Evolutionary conservation across 2,329 filamentous ascomycete genomes (phyloP).

Genomic region (Scopulariopsis brevicaulis): DNA sequence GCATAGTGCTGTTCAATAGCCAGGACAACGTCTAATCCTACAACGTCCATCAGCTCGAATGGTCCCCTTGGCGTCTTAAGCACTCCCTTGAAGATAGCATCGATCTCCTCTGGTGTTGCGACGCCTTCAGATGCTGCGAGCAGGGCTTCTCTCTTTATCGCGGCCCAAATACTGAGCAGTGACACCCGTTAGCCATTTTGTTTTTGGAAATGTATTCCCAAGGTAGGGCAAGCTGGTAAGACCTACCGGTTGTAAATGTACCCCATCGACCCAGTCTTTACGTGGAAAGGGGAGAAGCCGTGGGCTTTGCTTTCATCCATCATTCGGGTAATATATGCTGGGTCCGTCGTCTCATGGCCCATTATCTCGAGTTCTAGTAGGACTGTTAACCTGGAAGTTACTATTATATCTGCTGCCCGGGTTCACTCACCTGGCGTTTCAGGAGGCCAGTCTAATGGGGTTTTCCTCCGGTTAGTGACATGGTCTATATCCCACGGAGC

Average conservation of each 20-base stretch:
- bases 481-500: not conserved
- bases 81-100: slow-evolving; percentile 16
- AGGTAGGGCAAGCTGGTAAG: not conserved
- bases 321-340: slow-evolving; percentile 11
- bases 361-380: slow-evolving; percentile 16
- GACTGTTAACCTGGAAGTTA: not conserved
- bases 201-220: not conserved
- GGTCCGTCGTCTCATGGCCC: slow-evolving; percentile 15
- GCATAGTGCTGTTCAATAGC: slow-evolving; percentile 20
- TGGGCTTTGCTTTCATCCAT: slow-evolving; percentile 15
- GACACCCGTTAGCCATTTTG: not conserved
- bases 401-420: not conserved
- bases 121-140: slow-evolving; percentile 17
- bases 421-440: slow-evolving; percentile 14
- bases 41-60: slow-evolving; percentile 19
- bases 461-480: not conserved
- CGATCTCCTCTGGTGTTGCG: slow-evolving; percentile 18
- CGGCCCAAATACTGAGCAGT: slow-evolving; percentile 16
- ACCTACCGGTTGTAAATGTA: slow-evolving; percentile 18
- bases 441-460: slow-evolving; percentile 17
- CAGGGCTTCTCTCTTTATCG: slow-evolving; percentile 18
- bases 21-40: slow-evolving; percentile 17
- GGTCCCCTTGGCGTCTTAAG: slow-evolving; percentile 18
- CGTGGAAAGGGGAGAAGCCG: slow-evolving; percentile 17
- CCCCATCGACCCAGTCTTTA: slow-evolving; percentile 17